Conservation (phyloP, 768 basidiomycete genomes). For the Psilocybe sp. region DNA sequence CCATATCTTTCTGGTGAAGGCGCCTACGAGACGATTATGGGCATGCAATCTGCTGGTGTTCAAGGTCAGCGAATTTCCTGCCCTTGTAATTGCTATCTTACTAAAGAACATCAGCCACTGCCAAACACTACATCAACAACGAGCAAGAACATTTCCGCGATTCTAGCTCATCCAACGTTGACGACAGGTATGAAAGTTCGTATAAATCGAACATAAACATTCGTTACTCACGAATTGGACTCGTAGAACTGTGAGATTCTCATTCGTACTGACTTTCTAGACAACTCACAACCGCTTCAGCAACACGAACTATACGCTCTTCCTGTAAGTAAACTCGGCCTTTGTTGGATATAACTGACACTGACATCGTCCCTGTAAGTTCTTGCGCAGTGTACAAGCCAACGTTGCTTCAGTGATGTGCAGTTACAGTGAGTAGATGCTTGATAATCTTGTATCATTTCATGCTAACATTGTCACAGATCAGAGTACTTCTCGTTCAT, state of each 20-base stretch:
- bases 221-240: too few relatives aligned
- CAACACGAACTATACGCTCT: constrained; percentile 58
- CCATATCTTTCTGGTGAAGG: constrained; percentile 53
- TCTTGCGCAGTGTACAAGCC: constrained; percentile 59
- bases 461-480: constrained; percentile 18
- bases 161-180: constrained; percentile 38
- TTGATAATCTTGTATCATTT: neutral
- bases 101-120: constrained; percentile 25
- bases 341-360: neutral
- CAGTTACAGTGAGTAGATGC: constrained; percentile 45
- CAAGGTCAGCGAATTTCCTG: constrained; percentile 26
- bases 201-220: neutral
- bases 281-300: constrained; percentile 15
- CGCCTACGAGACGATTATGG: constrained; percentile 50
- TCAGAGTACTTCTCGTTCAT: constrained; percentile 24
- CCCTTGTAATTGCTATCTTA: neutral
- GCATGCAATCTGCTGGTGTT: constrained; percentile 52
- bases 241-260: constrained; percentile 29
- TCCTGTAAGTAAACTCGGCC: constrained; percentile 32
- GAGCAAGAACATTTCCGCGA: constrained; percentile 48
- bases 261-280: neutral
- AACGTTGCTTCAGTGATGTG: constrained; percentile 69
- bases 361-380: constrained; percentile 21
- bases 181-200: constrained; percentile 33
- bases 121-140: constrained; percentile 46